A percentile compares a stretch with the other conserved stretches of the same genome.
Evolutionary conservation across 192 early-diverging fungal genomes (phyloP).

Genomic region (Ambispora gerdemannii): DNA sequence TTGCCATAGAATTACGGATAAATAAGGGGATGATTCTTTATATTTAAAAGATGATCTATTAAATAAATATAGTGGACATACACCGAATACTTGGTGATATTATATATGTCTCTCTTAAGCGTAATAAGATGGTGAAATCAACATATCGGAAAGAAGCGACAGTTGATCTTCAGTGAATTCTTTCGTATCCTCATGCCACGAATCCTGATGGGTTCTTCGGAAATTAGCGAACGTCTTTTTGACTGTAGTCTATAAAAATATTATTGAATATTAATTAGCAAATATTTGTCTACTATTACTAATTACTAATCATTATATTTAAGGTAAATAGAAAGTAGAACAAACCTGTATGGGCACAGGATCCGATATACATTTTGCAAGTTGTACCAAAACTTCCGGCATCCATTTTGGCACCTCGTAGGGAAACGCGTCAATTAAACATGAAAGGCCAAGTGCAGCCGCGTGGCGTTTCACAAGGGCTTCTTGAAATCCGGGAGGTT

Average conservation of each 20-base stretch:
- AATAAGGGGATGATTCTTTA: no score
- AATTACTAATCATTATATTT: slow-evolving; percentile 19
- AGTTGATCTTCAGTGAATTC: slow-evolving; percentile 75
- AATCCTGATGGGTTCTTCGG: slow-evolving; percentile 90
- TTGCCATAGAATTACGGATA: no score
- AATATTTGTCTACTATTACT: not conserved
- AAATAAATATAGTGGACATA: no score
- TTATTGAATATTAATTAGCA: not conserved
- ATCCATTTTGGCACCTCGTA: slow-evolving; percentile 92
- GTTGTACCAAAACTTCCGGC: slow-evolving; percentile 75
- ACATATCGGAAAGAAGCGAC: slow-evolving; percentile 80
- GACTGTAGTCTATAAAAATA: slow-evolving; percentile 60
- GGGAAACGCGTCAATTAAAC: slow-evolving; percentile 86
- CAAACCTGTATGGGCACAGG: slow-evolving; percentile 75
- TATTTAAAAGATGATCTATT: no score
- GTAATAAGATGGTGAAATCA: slow-evolving; percentile 85
- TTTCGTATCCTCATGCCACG: slow-evolving; percentile 86
- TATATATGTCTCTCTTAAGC: slow-evolving; percentile 51
- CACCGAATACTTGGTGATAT: no score
- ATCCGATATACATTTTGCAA: slow-evolving; percentile 78
- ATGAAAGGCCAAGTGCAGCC: slow-evolving; percentile 86
- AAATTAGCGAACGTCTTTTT: slow-evolving; percentile 91
- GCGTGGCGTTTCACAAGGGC: slow-evolving; percentile 75
- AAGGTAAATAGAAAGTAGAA: not conserved
- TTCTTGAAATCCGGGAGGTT: slow-evolving; percentile 48